Evolutionary conservation across 352 stramenopile genomes (phyloP).

Genomic region (Globisporangium parvum): DNA sequence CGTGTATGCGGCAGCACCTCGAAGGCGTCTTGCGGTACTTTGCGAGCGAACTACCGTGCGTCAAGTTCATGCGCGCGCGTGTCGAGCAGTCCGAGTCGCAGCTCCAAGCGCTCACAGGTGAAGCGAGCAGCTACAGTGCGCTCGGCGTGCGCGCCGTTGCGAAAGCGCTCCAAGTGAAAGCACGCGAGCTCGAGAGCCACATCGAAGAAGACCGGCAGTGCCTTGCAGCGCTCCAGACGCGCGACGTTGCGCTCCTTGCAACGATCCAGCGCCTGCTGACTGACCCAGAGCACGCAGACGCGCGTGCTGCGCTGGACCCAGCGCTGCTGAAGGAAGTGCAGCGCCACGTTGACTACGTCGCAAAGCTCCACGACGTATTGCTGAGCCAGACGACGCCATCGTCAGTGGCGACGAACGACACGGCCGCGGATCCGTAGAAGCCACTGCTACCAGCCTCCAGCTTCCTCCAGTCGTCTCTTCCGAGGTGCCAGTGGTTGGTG

Average conservation of each 20-base stretch:
- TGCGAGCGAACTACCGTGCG: constrained; percentile 63
- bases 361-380: constrained; percentile 33
- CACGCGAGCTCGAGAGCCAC: constrained; percentile 25
- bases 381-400: not conserved
- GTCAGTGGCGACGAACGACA: constrained; percentile 2
- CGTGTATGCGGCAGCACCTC: constrained; percentile 49
- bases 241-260: constrained; percentile 44
- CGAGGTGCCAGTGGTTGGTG: no score
- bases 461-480: no score
- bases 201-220: constrained; percentile 46
- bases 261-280: constrained; percentile 20
- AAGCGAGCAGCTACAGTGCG: constrained; percentile 45
- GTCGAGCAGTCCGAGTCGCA: constrained; percentile 40
- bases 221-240: constrained; percentile 34
- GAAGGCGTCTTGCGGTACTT: constrained; percentile 70
- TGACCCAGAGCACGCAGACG: constrained; percentile 17
- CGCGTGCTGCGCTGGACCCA: constrained; percentile 27
- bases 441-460: not conserved
- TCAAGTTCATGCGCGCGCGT: constrained; percentile 75
- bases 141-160: constrained; percentile 47
- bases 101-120: constrained; percentile 26
- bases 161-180: constrained; percentile 47
- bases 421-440: not conserved
- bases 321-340: constrained; percentile 44
- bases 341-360: constrained; percentile 61